Conservation (phyloP, 495 filamentous ascomycete genomes). For the Xylaria grammica region DNA sequence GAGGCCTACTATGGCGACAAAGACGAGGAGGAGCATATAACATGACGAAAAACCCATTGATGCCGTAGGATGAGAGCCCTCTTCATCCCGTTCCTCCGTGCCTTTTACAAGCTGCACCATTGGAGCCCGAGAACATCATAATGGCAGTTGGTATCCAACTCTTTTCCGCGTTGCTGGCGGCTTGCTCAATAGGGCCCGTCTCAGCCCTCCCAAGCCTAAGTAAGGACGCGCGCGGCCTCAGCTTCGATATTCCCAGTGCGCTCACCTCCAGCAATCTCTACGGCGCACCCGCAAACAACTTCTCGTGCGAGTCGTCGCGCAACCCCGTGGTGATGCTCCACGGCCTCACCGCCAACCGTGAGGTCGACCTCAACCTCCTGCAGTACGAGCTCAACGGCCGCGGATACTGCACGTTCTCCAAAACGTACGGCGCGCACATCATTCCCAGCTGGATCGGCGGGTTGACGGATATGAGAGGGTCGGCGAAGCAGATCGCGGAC, state of each 20-base stretch:
- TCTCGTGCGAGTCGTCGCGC: conserved; percentile 36
- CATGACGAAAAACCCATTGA: too few relatives aligned
- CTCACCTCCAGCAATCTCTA: conserved; percentile 28
- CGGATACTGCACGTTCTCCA: conserved; percentile 59
- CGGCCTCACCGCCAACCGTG: conserved; percentile 56
- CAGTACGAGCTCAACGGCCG: conserved; percentile 55
- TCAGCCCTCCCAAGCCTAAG: conserved; percentile 10
- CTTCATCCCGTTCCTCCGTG: not conserved
- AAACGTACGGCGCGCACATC: conserved; percentile 57
- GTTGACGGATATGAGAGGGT: conserved; percentile 49
- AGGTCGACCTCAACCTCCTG: conserved; percentile 59
- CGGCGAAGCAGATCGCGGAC: conserved; percentile 54
- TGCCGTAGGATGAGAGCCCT: conserved; percentile 1
- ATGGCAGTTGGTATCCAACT: not conserved
- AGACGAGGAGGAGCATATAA: not conserved
- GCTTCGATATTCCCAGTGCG: conserved; percentile 25
- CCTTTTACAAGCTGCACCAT: not conserved
- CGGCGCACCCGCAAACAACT: conserved; percentile 38
- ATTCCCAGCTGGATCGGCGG: conserved; percentile 55
- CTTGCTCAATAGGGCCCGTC: not conserved
- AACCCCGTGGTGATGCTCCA: conserved; percentile 60
- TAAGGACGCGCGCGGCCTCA: not conserved
- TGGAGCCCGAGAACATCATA: not conserved
- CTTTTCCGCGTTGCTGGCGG: conserved; percentile 9
- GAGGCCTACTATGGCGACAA: not conserved